phyloP scores from a whole-genome alignment of 176 grass and related monocot genomes.

The Raddia guianensis region DNA sequence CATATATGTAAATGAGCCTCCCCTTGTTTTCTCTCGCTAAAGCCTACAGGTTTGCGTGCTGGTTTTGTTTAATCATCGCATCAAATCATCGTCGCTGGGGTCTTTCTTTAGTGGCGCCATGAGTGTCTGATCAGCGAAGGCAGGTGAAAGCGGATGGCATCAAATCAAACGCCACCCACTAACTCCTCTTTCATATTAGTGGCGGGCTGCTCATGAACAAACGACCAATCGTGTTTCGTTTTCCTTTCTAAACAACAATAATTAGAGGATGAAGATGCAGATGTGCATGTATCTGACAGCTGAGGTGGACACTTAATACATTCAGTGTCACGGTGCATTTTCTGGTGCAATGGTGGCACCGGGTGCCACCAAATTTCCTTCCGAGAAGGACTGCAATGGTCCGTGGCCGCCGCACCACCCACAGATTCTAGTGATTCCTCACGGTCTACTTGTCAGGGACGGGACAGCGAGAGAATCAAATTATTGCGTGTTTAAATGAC shows the following conservation, averaged over 20 bases:
- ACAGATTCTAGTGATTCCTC: slow-evolving; percentile 39
- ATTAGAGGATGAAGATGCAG: slow-evolving; percentile 24
- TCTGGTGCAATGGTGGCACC: no score
- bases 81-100: slow-evolving; percentile 22
- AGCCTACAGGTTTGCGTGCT: slow-evolving; percentile 36
- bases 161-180: slow-evolving; percentile 48
- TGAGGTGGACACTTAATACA: background rate
- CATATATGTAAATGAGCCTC: slow-evolving; percentile 46
- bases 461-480: slow-evolving; percentile 17
- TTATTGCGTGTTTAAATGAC: slow-evolving; percentile 22
- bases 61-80: slow-evolving; percentile 45
- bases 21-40: slow-evolving; percentile 10
- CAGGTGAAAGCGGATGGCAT: slow-evolving; percentile 29
- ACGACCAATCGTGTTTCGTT: slow-evolving; percentile 25
- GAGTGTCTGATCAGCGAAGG: background rate
- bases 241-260: slow-evolving; percentile 7
- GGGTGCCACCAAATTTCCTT: no score
- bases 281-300: slow-evolving; percentile 10
- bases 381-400: background rate
- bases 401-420: background rate
- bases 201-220: slow-evolving; percentile 20
- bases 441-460: slow-evolving; percentile 36
- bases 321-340: background rate
- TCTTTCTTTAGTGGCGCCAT: slow-evolving; percentile 47
- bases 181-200: slow-evolving; percentile 1